Percentiles rank a stretch among this genome's conserved stretches.
These are phyloP conservation scores for Stagonosporopsis vannaccii DNA, from an alignment of 2,329 filamentous ascomycete species.

Conservation along the genomic window DNA sequence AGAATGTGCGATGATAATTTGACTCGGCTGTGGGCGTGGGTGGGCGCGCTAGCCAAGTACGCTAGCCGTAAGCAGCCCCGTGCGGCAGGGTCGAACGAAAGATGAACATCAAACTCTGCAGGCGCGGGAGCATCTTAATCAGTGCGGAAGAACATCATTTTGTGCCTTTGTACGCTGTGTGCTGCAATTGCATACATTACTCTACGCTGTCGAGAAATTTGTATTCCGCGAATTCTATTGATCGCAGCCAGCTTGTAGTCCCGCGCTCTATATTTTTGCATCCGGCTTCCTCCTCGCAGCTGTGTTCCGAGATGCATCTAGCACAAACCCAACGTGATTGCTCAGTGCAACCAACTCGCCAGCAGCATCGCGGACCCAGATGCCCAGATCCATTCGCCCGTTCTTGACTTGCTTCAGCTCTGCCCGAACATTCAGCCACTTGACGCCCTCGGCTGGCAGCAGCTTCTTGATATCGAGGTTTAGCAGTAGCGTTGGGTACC, in stretches of 20 bases:
- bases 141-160: not conserved
- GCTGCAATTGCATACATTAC: not conserved
- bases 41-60: conserved; percentile 21
- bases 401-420: conserved; percentile 72
- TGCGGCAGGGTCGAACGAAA: conserved; percentile 1
- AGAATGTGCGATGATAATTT: conserved; percentile 25
- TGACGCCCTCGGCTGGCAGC: conserved; percentile 70
- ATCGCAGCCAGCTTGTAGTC: not conserved
- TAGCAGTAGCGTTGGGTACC: conserved; percentile 79
- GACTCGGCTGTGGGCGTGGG: conserved; percentile 28
- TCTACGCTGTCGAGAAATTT: too few relatives aligned
- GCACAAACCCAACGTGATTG: conserved; percentile 70
- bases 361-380: conserved; percentile 69
- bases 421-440: conserved; percentile 74
- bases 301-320: conserved; percentile 70
- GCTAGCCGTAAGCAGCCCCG: conserved; percentile 27
- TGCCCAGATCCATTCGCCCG: conserved; percentile 77
- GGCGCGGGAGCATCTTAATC: not conserved
- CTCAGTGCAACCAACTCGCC: conserved; percentile 73
- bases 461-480: conserved; percentile 80
- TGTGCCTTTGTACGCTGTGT: not conserved
- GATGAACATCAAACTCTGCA: conserved; percentile 10
- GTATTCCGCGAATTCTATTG: not conserved
- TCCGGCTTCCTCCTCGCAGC: conserved; percentile 56
- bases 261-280: conserved; percentile 42